Percentiles rank a stretch among this genome's conserved stretches.
Evolutionary conservation across 2,329 filamentous ascomycete genomes (phyloP).

Genomic region (Diaporthe ilicicola): DNA sequence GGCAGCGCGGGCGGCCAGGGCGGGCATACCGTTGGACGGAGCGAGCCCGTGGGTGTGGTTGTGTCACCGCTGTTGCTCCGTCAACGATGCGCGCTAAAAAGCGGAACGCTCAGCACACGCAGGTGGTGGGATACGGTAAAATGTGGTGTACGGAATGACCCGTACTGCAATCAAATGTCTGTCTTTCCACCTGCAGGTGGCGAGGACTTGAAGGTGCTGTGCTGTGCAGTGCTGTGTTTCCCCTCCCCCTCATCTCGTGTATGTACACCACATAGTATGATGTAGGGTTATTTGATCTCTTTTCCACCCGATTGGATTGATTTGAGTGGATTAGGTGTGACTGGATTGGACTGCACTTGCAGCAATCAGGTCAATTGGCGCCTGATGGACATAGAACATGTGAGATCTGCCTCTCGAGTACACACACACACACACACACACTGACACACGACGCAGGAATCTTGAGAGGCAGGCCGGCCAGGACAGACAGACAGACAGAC

Average conservation of each 20-base stretch:
- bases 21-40: not conserved
- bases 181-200: not conserved
- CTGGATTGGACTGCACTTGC: not conserved
- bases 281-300: not conserved
- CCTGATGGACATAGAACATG: not conserved
- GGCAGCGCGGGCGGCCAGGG: not conserved
- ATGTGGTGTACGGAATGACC: no score
- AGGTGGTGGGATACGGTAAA: no score
- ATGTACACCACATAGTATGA: not conserved
- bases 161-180: no score
- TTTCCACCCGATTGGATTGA: not conserved
- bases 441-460: not conserved
- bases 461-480: not conserved
- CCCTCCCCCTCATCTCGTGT: not conserved
- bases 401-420: not conserved
- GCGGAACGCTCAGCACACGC: no score
- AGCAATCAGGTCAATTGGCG: not conserved
- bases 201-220: not conserved
- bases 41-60: not conserved
- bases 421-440: no score
- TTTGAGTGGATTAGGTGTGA: no score
- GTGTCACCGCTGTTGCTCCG: conserved; percentile 12
- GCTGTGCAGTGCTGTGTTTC: not conserved
- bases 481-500: no score
- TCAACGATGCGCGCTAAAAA: not conserved